Conservation (phyloP, 2,329 filamentous ascomycete genomes). For the Fusarium sp. region DNA sequence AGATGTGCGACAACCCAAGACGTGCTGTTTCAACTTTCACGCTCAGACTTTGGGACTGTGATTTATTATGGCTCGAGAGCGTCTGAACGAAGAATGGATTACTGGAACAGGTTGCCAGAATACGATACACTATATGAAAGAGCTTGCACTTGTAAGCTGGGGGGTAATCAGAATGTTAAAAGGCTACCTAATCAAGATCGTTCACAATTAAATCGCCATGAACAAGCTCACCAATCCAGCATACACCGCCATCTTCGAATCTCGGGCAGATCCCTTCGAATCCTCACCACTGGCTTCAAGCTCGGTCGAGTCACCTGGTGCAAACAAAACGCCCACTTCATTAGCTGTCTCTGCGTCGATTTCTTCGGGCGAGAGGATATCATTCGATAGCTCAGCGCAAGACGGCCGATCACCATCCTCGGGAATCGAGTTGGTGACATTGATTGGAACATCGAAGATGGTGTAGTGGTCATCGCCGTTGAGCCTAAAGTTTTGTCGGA, state of each 20-base stretch:
- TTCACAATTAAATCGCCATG: not conserved
- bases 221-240: constrained; percentile 1
- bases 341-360: constrained; percentile 55
- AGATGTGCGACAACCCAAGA: not conserved
- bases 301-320: constrained; percentile 58
- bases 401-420: constrained; percentile 50
- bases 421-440: constrained; percentile 70
- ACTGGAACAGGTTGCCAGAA: not conserved
- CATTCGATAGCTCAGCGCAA: constrained; percentile 62
- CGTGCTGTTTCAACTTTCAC: not conserved
- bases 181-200: not conserved
- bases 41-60: not conserved
- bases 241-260: not conserved
- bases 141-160: not conserved
- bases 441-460: constrained; percentile 74
- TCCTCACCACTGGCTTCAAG: constrained; percentile 43
- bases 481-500: constrained; percentile 73
- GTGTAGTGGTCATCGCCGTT: constrained; percentile 72
- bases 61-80: not conserved
- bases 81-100: not conserved
- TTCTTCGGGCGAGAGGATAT: constrained; percentile 56
- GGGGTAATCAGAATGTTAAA: not conserved
- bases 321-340: constrained; percentile 57
- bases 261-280: constrained; percentile 10
- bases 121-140: not conserved